Base-by-base conservation (phyloP, 441 rosid species). In the Corymbia calophylla region DNA sequence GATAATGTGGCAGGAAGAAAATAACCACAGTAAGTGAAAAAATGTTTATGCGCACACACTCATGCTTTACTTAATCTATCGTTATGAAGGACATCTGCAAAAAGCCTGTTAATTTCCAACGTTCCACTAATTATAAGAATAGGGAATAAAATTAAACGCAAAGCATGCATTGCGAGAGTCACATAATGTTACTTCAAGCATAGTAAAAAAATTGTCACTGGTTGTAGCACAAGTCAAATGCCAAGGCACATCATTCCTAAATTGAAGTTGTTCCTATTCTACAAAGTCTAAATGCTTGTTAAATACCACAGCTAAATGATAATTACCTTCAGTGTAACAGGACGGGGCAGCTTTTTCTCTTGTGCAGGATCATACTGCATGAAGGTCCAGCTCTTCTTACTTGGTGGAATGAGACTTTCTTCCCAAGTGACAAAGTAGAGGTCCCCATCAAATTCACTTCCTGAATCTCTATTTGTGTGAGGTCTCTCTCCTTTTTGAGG, bases 391-490 rank as follows among this genome's bases (percentile, higher is more conserved):
- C 99, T 97, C 93, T 58, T 91, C 93, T 92, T 94, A 89, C 95
- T 93, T 9, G 97, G 98, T 73, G 98, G 99, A 91, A 97, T 94
- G 56, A 97, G 97, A 90, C 92, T 93, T 91, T 93, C 96, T 93
- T 97, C 99, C 99, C 99, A 97, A 9, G 99, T 93, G 85, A 96
- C 99, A 80, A 96, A 97, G 90, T 97, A 96, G 32, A 97, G 93
- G 89, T 97, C 99, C 60, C 99, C 99, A 80, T 97, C 99, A 64
- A 97, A 96, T 90, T 97, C 99, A 95, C 99, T 96, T 81, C 99
- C 99, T 77, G 99, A 97, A 91, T 99, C 99, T 94, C 96, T 99
- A 88, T 97, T 91, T 58, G 98, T 55, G 87, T 97, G 98, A 6
- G 99, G 99, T 84, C 99, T 94, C 23, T 95, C 98, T 66, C 99